Percentiles rank a stretch among this genome's conserved stretches.
Evolutionary conservation across 192 early-diverging fungal species (phyloP).

Genomic region (Backusella macrospora): DNA sequence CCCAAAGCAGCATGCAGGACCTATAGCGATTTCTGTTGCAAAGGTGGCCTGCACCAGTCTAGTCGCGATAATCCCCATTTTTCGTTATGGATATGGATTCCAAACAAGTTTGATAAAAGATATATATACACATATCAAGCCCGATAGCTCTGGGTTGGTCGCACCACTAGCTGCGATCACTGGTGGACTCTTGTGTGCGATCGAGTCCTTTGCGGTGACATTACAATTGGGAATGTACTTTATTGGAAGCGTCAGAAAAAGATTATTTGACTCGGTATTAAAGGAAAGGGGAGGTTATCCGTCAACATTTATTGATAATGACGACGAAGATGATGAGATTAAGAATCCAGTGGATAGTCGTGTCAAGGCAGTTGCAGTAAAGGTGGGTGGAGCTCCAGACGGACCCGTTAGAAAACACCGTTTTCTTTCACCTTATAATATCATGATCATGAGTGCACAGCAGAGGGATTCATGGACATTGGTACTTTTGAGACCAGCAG

Average conservation of each 20-base stretch:
- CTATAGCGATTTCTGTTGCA: slow-evolving; percentile 16
- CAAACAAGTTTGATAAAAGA: slow-evolving; percentile 5
- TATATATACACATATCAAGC: not conserved
- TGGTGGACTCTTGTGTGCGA: slow-evolving; percentile 8
- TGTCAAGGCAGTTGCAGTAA: not conserved
- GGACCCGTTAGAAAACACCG: not conserved
- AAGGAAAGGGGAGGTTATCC: not conserved
- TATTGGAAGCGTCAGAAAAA: slow-evolving; percentile 11
- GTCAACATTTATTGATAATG: not conserved
- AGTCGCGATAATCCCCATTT: slow-evolving; percentile 16
- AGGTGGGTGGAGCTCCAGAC: not conserved
- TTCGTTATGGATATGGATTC: not conserved
- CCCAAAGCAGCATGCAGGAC: slow-evolving; percentile 19
- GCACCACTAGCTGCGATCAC: not conserved
- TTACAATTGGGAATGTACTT: not conserved
- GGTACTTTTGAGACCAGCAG: not conserved
- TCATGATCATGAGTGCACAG: slow-evolving; percentile 13
- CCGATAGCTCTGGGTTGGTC: not conserved
- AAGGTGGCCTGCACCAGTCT: slow-evolving; percentile 23
- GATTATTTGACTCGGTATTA: slow-evolving; percentile 27
- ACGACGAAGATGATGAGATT: no score
- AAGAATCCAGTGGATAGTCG: not conserved
- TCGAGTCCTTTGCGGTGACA: slow-evolving; percentile 11
- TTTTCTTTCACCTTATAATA: slow-evolving; percentile 4
- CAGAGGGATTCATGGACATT: not conserved